Conservation (phyloP, 2,329 filamentous ascomycete genomes). For the Trichophyton verrucosum region DNA sequence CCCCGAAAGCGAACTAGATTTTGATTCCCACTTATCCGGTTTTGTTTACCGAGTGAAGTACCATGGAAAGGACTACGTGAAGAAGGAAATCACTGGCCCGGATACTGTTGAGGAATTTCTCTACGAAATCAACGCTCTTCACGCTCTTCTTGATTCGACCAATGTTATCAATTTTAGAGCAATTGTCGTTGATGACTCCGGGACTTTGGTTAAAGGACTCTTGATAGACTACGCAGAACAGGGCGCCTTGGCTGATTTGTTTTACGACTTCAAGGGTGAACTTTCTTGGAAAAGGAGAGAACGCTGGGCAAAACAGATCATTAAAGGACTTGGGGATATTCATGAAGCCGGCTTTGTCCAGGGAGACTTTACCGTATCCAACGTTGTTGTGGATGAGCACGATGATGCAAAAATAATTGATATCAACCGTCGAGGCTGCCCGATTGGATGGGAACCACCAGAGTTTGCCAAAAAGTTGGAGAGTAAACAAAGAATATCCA, state of each 20-base stretch:
- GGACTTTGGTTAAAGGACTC: slow-evolving; percentile 67
- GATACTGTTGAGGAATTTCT: slow-evolving; percentile 94
- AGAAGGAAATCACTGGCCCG: slow-evolving; percentile 94
- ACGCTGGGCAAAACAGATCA: slow-evolving; percentile 83
- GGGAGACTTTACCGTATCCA: slow-evolving; percentile 92
- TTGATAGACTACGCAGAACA: slow-evolving; percentile 78
- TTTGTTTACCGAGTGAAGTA: slow-evolving; percentile 91
- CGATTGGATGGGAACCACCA: slow-evolving; percentile 93
- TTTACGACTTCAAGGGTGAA: slow-evolving; percentile 61
- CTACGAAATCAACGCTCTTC: slow-evolving; percentile 94
- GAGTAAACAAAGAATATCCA: slow-evolving; percentile 77
- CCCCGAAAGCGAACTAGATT: slow-evolving; percentile 63
- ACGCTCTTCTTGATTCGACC: slow-evolving; percentile 56
- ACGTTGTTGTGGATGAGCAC: slow-evolving; percentile 79
- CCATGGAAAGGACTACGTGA: slow-evolving; percentile 60
- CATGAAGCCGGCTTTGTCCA: slow-evolving; percentile 95
- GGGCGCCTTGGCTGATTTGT: slow-evolving; percentile 77
- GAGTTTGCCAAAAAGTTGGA: slow-evolving; percentile 78
- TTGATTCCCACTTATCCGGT: slow-evolving; percentile 87
- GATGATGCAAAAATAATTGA: slow-evolving; percentile 94
- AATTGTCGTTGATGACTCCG: slow-evolving; percentile 68
- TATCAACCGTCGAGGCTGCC: slow-evolving; percentile 93
- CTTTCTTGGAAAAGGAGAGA: slow-evolving; percentile 61
- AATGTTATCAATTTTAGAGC: slow-evolving; percentile 80
- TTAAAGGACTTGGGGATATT: slow-evolving; percentile 78